Conservation (phyloP, 176 grass and related monocot species). For the Aegilops umbellulata region DNA sequence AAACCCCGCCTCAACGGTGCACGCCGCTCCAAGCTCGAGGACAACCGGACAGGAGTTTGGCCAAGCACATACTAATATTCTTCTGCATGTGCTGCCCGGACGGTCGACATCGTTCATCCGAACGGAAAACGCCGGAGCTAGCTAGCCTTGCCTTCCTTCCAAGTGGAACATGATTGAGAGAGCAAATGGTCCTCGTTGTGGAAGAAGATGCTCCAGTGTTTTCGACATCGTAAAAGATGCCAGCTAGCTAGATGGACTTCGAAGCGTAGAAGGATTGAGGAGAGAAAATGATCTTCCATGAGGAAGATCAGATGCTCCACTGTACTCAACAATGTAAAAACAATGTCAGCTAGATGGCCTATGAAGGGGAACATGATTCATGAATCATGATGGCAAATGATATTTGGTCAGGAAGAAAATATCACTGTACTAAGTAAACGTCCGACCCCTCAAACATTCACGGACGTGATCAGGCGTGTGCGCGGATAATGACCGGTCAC, state of each 20-base stretch:
- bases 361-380: not conserved
- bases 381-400: not conserved
- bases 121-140: not conserved
- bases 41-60: not conserved
- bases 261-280: not conserved
- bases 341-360: not conserved
- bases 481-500: no score
- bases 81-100: no score
- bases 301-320: not conserved
- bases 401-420: not conserved
- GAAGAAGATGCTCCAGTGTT: not conserved
- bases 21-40: not conserved
- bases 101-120: not conserved
- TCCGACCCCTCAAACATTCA: no score
- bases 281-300: not conserved
- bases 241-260: no score
- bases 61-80: no score
- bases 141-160: no score
- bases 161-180: not conserved
- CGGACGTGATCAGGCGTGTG: no score
- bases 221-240: no score
- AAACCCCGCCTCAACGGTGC: not conserved
- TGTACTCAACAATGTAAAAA: not conserved
- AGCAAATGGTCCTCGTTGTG: not conserved
- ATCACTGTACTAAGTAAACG: no score